Evolutionary conservation across 2,329 filamentous ascomycete species (phyloP).

Genomic region (Scytalidium sp.): DNA sequence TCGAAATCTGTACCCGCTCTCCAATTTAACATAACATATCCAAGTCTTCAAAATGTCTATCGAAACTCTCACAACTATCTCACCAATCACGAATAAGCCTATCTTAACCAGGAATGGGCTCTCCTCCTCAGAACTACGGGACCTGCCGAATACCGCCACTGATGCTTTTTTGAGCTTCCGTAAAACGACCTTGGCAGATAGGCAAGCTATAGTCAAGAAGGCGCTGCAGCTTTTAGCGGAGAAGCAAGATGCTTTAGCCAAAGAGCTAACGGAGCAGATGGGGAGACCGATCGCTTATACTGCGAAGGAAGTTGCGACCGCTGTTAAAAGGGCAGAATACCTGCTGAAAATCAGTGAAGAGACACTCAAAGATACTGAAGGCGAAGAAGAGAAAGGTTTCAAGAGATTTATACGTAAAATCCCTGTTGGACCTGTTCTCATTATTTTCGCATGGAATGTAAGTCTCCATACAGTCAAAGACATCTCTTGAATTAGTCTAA

Average conservation of each 20-base stretch:
- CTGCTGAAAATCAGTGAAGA: conserved; percentile 80
- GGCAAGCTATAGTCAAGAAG: conserved; percentile 77
- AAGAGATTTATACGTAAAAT: conserved; percentile 86
- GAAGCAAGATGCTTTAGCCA: conserved; percentile 75
- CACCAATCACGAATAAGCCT: conserved; percentile 81
- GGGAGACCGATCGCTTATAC: conserved; percentile 88
- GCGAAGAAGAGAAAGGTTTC: conserved; percentile 83
- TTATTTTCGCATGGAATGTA: conserved; percentile 97
- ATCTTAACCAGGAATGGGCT: conserved; percentile 77
- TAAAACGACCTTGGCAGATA: conserved; percentile 69
- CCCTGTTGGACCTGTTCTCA: conserved; percentile 80
- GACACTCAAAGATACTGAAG: conserved; percentile 73
- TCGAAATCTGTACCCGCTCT: neutral
- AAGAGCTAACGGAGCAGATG: conserved; percentile 92
- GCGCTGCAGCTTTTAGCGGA: conserved; percentile 69
- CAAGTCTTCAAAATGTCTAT: conserved; percentile 49
- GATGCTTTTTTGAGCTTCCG: conserved; percentile 76
- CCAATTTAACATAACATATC: conserved; percentile 1
- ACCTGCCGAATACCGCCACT: conserved; percentile 68
- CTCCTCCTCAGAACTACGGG: conserved; percentile 65
- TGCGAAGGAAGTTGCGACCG: conserved; percentile 78
- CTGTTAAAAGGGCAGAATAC: conserved; percentile 81
- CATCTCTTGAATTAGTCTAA: neutral
- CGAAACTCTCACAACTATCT: conserved; percentile 74
- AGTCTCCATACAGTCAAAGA: conserved; percentile 33